Conservation (phyloP, 1,139 yeast species). For the Geotrichum histeridarum region DNA sequence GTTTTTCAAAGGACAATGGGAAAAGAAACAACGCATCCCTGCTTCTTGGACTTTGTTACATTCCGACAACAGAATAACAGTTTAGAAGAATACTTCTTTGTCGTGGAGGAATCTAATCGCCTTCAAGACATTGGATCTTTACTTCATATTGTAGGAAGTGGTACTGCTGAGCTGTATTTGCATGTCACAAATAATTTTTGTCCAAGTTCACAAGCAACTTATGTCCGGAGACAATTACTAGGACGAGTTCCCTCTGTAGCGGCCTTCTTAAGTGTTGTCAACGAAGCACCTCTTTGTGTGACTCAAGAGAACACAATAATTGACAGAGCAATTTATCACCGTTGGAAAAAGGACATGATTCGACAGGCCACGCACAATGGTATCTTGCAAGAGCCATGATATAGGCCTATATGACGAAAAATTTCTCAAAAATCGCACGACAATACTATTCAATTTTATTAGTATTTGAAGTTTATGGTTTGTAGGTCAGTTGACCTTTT, state of each 20-base stretch:
- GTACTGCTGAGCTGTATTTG: conserved; percentile 14
- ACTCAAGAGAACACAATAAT: conserved; percentile 13
- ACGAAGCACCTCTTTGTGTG: conserved; percentile 17
- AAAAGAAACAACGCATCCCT: not conserved
- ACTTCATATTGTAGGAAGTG: conserved; percentile 18
- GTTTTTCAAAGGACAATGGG: not conserved
- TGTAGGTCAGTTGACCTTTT: no score
- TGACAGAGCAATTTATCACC: conserved; percentile 16
- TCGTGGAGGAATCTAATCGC: conserved; percentile 13
- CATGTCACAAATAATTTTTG: conserved; percentile 13
- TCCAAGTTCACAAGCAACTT: conserved; percentile 8
- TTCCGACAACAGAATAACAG: conserved; percentile 9
- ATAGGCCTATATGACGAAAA: no score
- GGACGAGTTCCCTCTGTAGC: conserved; percentile 14
- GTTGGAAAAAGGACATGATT: conserved; percentile 19
- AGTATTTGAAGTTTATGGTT: no score
- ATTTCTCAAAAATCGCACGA: no score
- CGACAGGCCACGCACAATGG: conserved; percentile 6
- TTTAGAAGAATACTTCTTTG: conserved; percentile 17
- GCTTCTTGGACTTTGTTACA: conserved; percentile 10
- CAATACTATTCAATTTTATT: no score
- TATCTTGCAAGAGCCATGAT: conserved; percentile 2
- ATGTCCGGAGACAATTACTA: conserved; percentile 11
- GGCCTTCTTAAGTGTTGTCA: conserved; percentile 11
- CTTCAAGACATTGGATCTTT: conserved; percentile 15